Conservation (phyloP, 257 asterid species). For the Penstemon davidsonii region DNA sequence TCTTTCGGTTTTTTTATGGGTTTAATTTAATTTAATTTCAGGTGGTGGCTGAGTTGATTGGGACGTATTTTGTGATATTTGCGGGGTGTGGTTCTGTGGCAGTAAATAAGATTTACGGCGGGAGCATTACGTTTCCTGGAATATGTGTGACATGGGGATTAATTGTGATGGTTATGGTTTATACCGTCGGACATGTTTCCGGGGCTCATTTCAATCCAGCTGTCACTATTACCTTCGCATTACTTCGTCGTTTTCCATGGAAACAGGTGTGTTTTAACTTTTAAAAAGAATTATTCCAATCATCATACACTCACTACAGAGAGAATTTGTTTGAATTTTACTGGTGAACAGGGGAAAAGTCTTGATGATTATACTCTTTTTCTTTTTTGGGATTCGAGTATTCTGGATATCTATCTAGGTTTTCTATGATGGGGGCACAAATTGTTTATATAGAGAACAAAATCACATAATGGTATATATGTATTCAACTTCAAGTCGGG, state of each 20-base stretch:
- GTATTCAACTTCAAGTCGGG: too few species aligned
- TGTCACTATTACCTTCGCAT: constrained; percentile 57
- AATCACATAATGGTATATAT: too few species aligned
- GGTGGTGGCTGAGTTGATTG: constrained; percentile 66
- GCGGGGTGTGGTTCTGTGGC: constrained; percentile 76
- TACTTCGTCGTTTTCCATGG: constrained; percentile 63
- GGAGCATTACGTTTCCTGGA: constrained; percentile 64
- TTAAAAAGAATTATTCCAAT: too few species aligned
- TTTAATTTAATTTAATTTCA: constrained; percentile 7
- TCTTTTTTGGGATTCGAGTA: too few species aligned
- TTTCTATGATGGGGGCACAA: too few species aligned
- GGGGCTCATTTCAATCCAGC: constrained; percentile 96
- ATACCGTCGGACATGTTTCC: constrained; percentile 71
- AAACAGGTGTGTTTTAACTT: constrained; percentile 40
- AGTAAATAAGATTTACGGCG: constrained; percentile 54
- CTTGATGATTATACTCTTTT: too few species aligned
- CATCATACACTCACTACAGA: too few species aligned
- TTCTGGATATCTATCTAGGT: too few species aligned
- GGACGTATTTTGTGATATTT: constrained; percentile 66
- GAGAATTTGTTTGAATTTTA: too few species aligned
- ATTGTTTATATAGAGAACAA: too few species aligned
- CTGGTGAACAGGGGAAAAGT: too few species aligned
- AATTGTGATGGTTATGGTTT: constrained; percentile 70
- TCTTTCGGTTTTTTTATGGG: too few species aligned
- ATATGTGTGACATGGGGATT: constrained; percentile 74